Percentiles rank a stretch among this genome's conserved stretches.
Conservation (phyloP, 129 eudicot genomes). For the Solidago caesia region DNA sequence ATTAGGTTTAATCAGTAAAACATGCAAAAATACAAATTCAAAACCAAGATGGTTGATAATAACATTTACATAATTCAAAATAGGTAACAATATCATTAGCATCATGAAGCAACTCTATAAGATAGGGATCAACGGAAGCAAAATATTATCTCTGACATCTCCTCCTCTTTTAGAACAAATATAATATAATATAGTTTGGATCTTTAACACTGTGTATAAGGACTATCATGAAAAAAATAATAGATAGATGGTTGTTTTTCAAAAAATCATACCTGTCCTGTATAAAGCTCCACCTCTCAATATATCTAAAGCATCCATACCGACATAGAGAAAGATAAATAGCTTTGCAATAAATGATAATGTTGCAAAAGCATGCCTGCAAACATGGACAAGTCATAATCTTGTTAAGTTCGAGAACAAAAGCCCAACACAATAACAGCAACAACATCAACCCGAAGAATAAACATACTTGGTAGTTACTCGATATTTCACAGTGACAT, state of each 20-base stretch:
- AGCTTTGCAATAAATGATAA: slow-evolving; percentile 74
- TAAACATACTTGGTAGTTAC: slow-evolving; percentile 69
- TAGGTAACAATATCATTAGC: neutral
- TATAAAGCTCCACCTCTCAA: slow-evolving; percentile 73
- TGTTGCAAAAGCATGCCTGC: slow-evolving; percentile 90
- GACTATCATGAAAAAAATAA: neutral
- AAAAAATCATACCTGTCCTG: slow-evolving; percentile 50
- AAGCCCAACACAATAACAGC: neutral
- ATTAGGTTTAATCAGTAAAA: neutral
- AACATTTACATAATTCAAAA: neutral
- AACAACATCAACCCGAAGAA: neutral
- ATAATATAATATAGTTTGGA: neutral
- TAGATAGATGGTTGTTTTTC: neutral
- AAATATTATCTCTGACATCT: neutral
- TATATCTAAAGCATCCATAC: slow-evolving; percentile 86
- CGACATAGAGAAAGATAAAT: slow-evolving; percentile 79
- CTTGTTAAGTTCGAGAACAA: neutral
- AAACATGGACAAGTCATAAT: slow-evolving; percentile 8
- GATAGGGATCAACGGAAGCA: neutral
- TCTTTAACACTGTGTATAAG: neutral
- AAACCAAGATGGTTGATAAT: neutral
- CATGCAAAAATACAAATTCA: neutral
- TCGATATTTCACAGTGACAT: slow-evolving; percentile 81
- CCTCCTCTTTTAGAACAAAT: neutral
- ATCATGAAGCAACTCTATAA: neutral